phyloP scores from a whole-genome alignment of 164 flowering plant genomes.

The Tetrastigma voinierianum region DNA sequence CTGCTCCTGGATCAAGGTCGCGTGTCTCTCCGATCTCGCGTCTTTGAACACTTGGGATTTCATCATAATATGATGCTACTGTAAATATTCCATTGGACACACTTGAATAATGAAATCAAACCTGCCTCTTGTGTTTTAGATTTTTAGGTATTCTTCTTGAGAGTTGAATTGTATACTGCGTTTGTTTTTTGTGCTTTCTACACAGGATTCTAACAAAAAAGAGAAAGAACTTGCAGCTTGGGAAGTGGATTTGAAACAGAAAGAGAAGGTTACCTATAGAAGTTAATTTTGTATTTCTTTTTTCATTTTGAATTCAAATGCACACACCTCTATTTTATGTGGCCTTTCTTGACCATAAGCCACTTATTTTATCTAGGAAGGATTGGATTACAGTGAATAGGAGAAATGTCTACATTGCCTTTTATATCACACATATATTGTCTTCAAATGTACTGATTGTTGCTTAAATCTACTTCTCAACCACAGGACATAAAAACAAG shows the following conservation, averaged over 20 bases:
- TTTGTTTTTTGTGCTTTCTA: background rate
- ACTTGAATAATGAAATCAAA: slow-evolving; percentile 35
- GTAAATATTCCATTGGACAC: slow-evolving; percentile 86
- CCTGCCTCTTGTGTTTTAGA: background rate
- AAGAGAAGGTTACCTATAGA: slow-evolving; percentile 30
- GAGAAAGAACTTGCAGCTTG: too few species aligned
- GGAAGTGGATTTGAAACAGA: too few species aligned
- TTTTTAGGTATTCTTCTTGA: background rate
- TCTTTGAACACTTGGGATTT: slow-evolving; percentile 55
- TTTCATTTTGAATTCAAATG: background rate
- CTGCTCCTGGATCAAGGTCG: slow-evolving; percentile 48
- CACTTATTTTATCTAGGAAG: too few species aligned
- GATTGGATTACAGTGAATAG: too few species aligned
- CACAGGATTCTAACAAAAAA: slow-evolving; percentile 47
- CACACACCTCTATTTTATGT: background rate
- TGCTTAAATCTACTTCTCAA: slow-evolving; percentile 6
- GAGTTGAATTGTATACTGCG: background rate
- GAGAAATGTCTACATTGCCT: too few species aligned
- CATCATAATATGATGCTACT: slow-evolving; percentile 74
- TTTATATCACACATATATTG: background rate
- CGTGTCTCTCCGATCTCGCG: slow-evolving; percentile 53
- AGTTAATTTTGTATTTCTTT: slow-evolving; percentile 5
- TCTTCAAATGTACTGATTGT: background rate
- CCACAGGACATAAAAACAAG: background rate
- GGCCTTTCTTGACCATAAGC: too few species aligned